Evolutionary conservation across 306 rosid species (phyloP).

Genomic region (Inga laurina): DNA sequence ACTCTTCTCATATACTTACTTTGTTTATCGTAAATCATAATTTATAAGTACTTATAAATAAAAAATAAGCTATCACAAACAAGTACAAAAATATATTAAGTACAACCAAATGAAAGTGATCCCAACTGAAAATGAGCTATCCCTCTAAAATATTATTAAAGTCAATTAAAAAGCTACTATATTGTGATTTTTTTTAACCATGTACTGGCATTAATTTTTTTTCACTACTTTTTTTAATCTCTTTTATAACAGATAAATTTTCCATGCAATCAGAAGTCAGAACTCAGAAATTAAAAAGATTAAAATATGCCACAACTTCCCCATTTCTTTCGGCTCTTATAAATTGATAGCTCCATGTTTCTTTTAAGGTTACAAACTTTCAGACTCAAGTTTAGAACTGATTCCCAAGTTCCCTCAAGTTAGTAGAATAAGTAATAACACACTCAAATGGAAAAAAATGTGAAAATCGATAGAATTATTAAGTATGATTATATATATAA

Average conservation of each 20-base stretch:
- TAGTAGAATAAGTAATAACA: background rate
- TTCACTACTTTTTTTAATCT: background rate
- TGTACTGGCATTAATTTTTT: background rate
- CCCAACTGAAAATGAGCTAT: too few relatives aligned
- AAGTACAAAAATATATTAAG: too few relatives aligned
- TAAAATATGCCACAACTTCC: background rate
- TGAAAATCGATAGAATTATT: background rate
- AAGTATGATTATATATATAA: background rate
- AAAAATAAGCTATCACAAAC: too few relatives aligned
- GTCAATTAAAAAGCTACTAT: too few relatives aligned
- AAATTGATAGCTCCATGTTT: background rate
- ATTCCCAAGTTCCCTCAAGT: background rate
- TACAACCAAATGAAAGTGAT: too few relatives aligned
- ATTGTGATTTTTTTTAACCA: too few relatives aligned
- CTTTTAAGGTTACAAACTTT: background rate
- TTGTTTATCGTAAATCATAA: too few relatives aligned
- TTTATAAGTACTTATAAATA: too few relatives aligned
- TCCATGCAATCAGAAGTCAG: background rate
- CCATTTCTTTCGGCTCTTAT: background rate
- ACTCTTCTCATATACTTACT: too few relatives aligned
- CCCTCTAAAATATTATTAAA: too few relatives aligned
- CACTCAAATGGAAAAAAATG: background rate
- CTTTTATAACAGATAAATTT: background rate
- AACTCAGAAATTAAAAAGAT: background rate
- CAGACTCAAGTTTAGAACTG: background rate